Evolutionary conservation across 2,329 filamentous ascomycete genomes (phyloP).

Genomic region (Apiospora hydei): DNA sequence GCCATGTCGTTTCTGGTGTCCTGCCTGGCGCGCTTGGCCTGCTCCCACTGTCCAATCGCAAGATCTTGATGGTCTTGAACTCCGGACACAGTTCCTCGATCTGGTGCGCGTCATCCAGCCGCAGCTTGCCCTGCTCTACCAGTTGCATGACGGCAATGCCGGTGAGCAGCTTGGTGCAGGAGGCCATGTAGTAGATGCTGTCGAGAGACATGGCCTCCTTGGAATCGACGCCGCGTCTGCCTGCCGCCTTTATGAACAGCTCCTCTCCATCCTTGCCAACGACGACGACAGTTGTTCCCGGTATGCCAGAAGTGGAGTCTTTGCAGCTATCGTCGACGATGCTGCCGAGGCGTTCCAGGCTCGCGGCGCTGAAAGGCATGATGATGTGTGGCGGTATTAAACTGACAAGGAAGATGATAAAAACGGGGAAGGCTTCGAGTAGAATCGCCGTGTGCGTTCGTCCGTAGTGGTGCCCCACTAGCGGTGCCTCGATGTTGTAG

Average conservation of each 20-base stretch:
- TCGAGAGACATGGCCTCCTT: constrained; percentile 65
- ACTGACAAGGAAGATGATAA: too few species aligned
- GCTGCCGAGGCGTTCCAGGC: not conserved
- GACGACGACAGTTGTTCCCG: constrained; percentile 35
- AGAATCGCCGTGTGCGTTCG: not conserved
- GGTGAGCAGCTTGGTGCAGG: constrained; percentile 63
- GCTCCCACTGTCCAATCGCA: constrained; percentile 40
- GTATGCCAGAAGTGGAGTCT: not conserved
- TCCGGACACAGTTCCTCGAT: constrained; percentile 58
- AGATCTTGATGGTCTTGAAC: constrained; percentile 54
- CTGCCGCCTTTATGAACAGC: constrained; percentile 56
- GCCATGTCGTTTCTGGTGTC: constrained; percentile 30
- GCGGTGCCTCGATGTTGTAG: not conserved
- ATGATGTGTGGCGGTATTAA: not conserved
- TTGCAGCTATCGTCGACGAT: not conserved
- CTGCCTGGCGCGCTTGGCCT: too few species aligned
- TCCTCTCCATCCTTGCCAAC: constrained; percentile 56
- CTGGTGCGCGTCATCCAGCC: constrained; percentile 55
- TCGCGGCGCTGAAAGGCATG: not conserved
- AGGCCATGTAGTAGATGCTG: constrained; percentile 66
- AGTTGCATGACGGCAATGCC: constrained; percentile 64
- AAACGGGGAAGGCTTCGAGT: not conserved
- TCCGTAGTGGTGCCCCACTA: not conserved
- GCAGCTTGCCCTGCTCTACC: constrained; percentile 58
- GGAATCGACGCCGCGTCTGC: constrained; percentile 51